Percentiles rank a stretch among this genome's conserved stretches.
Evolutionary conservation across 176 grass and related monocot species (phyloP).

Genomic region (Canna indica): DNA sequence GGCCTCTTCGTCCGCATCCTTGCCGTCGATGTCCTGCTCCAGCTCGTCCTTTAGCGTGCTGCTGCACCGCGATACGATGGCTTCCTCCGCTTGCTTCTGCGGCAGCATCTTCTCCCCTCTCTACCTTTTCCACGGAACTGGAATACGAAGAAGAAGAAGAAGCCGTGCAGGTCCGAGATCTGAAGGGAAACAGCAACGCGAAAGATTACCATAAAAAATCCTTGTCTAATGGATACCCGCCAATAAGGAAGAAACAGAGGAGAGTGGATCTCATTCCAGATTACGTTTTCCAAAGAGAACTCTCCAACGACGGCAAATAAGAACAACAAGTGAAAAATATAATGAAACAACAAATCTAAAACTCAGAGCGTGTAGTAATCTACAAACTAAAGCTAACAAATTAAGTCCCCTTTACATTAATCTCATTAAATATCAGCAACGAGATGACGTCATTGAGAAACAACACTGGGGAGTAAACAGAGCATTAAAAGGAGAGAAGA

Average conservation of each 20-base stretch:
- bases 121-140: background rate
- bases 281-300: too few relatives aligned
- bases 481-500: too few relatives aligned
- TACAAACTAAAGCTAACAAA: too few relatives aligned
- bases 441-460: background rate
- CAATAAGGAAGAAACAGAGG: too few relatives aligned
- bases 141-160: background rate
- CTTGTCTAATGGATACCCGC: background rate
- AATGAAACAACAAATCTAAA: too few relatives aligned
- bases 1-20: constrained; percentile 29
- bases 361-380: too few relatives aligned
- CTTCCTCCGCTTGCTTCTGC: constrained; percentile 59
- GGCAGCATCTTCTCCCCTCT: constrained; percentile 26
- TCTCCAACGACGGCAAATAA: too few relatives aligned
- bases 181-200: background rate
- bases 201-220: background rate
- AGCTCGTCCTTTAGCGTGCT: constrained; percentile 54
- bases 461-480: too few relatives aligned
- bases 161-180: background rate
- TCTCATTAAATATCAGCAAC: too few relatives aligned
- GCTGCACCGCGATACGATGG: constrained; percentile 50
- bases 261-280: too few relatives aligned
- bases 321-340: too few relatives aligned
- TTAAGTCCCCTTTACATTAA: too few relatives aligned
- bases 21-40: constrained; percentile 39